These are phyloP conservation scores for Nemania diffusa DNA, from an alignment of 2,329 filamentous ascomycete genomes.

Conservation along the genomic window DNA sequence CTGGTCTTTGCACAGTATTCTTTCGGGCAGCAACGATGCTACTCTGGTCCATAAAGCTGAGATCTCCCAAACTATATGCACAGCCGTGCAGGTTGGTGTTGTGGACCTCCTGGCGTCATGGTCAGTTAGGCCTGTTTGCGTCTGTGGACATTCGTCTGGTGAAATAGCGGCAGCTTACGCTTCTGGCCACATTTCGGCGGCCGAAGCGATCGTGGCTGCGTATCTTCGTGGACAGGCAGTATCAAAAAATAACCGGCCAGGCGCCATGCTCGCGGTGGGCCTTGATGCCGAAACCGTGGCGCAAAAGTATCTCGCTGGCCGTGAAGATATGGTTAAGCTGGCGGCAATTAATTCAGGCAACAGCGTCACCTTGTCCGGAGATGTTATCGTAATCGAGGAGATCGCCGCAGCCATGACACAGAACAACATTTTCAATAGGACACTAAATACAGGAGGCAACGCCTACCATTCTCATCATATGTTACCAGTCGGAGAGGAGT, in stretches of 20 bases:
- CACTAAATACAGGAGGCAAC: conserved; percentile 38
- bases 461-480: conserved; percentile 49
- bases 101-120: conserved; percentile 49
- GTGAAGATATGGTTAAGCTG: background rate
- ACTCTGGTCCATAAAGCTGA: conserved; percentile 32
- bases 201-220: conserved; percentile 38
- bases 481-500: conserved; percentile 15
- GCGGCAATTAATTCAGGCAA: background rate
- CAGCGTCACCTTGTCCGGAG: conserved; percentile 47
- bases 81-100: conserved; percentile 51
- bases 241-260: background rate
- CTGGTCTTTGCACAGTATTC: conserved; percentile 28
- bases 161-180: conserved; percentile 49
- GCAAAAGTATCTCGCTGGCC: background rate
- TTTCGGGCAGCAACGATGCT: conserved; percentile 2
- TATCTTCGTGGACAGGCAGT: conserved; percentile 36
- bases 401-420: conserved; percentile 11
- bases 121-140: conserved; percentile 48
- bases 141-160: conserved; percentile 53
- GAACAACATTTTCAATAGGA: conserved; percentile 39
- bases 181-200: conserved; percentile 34
- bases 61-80: conserved; percentile 48
- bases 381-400: conserved; percentile 36
- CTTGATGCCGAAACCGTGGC: conserved; percentile 16
- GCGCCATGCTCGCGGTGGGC: conserved; percentile 36